Evolutionary conservation across 805 yeast genomes (phyloP), one percentile per base, ranked within the genome.

Genomic region (Candida ovalis): DNA sequence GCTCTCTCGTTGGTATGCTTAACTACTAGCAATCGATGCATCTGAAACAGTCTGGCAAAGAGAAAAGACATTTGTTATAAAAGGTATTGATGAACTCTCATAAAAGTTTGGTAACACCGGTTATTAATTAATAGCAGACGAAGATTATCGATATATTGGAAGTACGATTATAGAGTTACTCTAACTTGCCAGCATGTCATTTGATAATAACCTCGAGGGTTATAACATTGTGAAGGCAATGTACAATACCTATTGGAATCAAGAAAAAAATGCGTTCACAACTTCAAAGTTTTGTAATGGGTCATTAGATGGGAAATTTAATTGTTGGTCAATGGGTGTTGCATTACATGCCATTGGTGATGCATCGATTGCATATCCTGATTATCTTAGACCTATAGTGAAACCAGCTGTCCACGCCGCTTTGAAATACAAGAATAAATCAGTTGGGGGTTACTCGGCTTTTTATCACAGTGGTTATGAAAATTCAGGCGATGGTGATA

Each of bases 311-410:
- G 52, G 52, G 3, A 49, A 49, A 22, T 49, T 49, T 33, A 49
- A 49, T 22, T 46, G 49, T 40, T 49, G 52, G 52, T 43, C 47
- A 10, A 46, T 49, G 7, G 73, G 86, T 0, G 82, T 84, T 24
- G 84, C 80, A 1, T 75, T 76, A 0, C 90, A 84, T 60, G 82
- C 88, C 0, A 70, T 83, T 44, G 81, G 81, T 1, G 90, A 84
- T 58, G 87, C 84, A 7, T 81, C 83, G 1, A 69, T 75, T 38
- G 64, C 72, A 13, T 75, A 78, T 61, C 80, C 78, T 13, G 66
- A 77, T 27, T 79, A 80, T 55, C 66, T 81, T 42, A 64, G 69
- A 7, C 83, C 84, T 1, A 64, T 81, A 58, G 64, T 83, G 38
- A 78, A 70, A 22, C 80, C 78, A 2, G 82, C 77, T 1, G 66